Base-by-base conservation (phyloP, 1,139 yeast species). In the Yamadazyma songkhlaensis region DNA sequence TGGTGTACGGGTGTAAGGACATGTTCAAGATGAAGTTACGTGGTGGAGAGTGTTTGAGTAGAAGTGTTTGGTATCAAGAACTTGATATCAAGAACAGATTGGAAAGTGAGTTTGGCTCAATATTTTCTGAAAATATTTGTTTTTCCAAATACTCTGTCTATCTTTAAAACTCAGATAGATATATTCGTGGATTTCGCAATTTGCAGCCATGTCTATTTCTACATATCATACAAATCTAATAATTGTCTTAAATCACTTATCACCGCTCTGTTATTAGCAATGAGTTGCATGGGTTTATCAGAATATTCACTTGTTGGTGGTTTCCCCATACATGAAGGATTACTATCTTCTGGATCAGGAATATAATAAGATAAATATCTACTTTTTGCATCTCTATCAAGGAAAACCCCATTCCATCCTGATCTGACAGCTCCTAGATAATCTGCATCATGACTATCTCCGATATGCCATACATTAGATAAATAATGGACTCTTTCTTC, bases 331-430 rank as follows among this genome's bases (percentile, higher is more conserved):
- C 52, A 48, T 11, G 47, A 37, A 21, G 50, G 47, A 9, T 44
- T 32, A 8, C 36, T 43, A 2, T 32, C 33, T 28, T 47, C 50
- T 2, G 52, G 52, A 36, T 47, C 50, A 6, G 46, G 46, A 10
- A 48, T 40, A 3, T 21, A 26, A 11, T 30, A 23, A 1, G 46
- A 39, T 20, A 48, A 40, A 25, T 41, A 47, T 17, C 50, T 53
- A 29, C 63, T 59, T 2, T 37, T 32, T 13, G 51, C 45, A 2
- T 49, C 42, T 47, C 84, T 60, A 50, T 79, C 83, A 9, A 80
- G 43, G 24, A 77, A 59, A 1, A 82, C 60, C 3, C 83, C 79
- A 43, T 76, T 78, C 79, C 86, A 76, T 0, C 88, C 89, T 1
- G 83, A 69, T 22, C 59, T 56, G 9, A 63, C 57, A 0, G 81